Evolutionary conservation across 2,329 filamentous ascomycete species (phyloP), one percentile per base, ranked within the genome.

Genomic region (Penicillium sp.): DNA sequence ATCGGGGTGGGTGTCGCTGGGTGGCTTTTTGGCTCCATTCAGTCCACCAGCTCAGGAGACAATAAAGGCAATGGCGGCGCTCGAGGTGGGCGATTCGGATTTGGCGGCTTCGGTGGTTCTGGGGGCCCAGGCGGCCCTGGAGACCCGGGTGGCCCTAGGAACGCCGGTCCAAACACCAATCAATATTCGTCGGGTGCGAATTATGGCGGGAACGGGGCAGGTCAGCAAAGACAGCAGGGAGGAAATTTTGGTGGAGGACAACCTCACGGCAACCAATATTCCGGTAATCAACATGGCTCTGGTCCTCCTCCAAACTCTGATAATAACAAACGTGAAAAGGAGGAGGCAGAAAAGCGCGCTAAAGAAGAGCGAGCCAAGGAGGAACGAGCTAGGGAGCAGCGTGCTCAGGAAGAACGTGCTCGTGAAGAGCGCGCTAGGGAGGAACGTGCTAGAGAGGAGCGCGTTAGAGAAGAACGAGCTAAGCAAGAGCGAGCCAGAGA

Each of bases 1-100:
- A 73, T 90, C 14, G 85, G 84, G 6, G 87, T 96, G 26, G 91
- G 87, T 5, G 76, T 94, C 29, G 87, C 85, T 9, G 90, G 89
- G 4, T 96, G 92, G 91, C 85, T 87, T 2, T 78, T 87, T 64
- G 89, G 89, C 16, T 84, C 86, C 67, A 85, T 81, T 57, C 85
- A 88, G 68, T 78, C 71, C 11, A 79, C 82, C 31, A 43, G 50
- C 18, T 56, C 57, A 20, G 71, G 70, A 29, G 68, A 64, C 9
- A 34, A 24, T 31, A 63, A 61, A 53, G 62, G 69, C 31, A 68
- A 70, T 53, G 71, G 70, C 45, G 64, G 70, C 16, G 59, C 62
- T 50, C 59, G 61, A 37, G 65, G 64, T 29, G 52, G 60, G 10
- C 58, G 62, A n/a, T 66, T 65, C 26, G 64, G 66, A 4, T 61